Percentiles rank a stretch among this genome's conserved stretches.
These are phyloP conservation scores for Akebia trifoliata DNA, from an alignment of 164 flowering plant species.

Conservation along the genomic window DNA sequence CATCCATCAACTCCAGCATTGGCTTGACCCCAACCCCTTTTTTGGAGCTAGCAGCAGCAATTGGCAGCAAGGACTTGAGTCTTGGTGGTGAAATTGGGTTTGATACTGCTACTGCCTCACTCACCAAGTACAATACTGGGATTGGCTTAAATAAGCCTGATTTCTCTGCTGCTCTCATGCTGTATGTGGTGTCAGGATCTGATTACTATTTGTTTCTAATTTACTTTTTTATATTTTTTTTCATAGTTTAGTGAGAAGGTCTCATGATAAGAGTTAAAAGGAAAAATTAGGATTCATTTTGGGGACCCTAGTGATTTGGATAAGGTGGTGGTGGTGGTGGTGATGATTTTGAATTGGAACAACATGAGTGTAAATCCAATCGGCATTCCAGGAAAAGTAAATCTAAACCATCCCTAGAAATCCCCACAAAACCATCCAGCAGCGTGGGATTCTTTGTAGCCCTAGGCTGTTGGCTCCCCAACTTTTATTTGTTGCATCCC, in stretches of 20 bases:
- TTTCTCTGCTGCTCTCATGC: slow-evolving; percentile 51
- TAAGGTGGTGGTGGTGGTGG: no score
- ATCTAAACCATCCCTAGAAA: no score
- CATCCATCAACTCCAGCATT: slow-evolving; percentile 59
- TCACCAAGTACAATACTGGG: slow-evolving; percentile 66
- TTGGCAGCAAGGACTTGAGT: slow-evolving; percentile 47
- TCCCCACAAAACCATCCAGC: no score
- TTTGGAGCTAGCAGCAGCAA: slow-evolving; percentile 52
- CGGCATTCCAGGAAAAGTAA: no score
- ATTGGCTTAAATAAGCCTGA: slow-evolving; percentile 58
- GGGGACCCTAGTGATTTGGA: no score
- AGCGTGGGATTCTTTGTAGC: no score
- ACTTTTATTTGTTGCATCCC: no score
- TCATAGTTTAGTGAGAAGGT: not conserved
- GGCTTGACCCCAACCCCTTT: slow-evolving; percentile 62
- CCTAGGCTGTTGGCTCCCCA: no score
- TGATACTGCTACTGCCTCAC: slow-evolving; percentile 56
- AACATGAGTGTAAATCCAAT: no score
- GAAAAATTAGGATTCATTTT: no score
- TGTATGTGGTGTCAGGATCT: slow-evolving; percentile 38
- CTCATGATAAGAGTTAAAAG: no score
- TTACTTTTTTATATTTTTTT: not conserved
- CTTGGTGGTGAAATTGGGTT: slow-evolving; percentile 73
- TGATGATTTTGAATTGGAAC: no score
- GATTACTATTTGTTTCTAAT: not conserved